Base-by-base conservation (phyloP, 2,329 filamentous ascomycete species). In the Ampelomyces quisqualis region DNA sequence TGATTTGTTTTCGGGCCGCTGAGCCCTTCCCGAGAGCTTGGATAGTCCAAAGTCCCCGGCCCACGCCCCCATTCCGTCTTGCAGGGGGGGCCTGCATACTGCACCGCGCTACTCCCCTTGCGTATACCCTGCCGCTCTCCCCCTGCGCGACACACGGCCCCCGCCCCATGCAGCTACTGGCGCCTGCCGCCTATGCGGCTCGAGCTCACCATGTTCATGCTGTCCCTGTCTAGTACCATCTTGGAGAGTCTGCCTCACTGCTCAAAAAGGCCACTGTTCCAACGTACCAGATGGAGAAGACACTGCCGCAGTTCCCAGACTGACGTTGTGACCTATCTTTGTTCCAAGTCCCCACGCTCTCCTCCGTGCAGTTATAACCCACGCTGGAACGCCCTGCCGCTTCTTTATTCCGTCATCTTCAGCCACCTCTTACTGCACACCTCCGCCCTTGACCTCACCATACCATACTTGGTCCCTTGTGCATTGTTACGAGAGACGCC, bases 221-320 rank as follows among this genome's bases (percentile, higher is more conserved):
- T 48, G 37, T 49, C 55, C 52, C 40, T 57, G 53, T 50, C 47
- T 58, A 51, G 53, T 47, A 58, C 60, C 57, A 58, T 65, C 49
- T 61, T 57, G 56, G 55, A 9, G 24, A 63, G 53, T 68, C 65
- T 67, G 65, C 65, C 65, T 68, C 52, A 61, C 57, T 40, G 50
- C 46, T 53, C 49, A 59, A 58, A 55, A 62, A 53, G n/a, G 59
- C 57, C 54, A 62, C 49, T 49, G 31, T 55, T 47, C 47, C 52
- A 58, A 60, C 47, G 41, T 45, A 46, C 47, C 47, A 38, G 35
- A 55, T 53, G 39, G 43, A 58, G 51, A 56, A 47, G 51, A 58
- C 62, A 64, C 65, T 59, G 64, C 62, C 59, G 57, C 62, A 61
- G 53, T 55, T 53, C 55, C 52, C 45, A 57, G 52, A 57, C 47